A percentile compares a stretch with the other conserved stretches of the same genome.
Evolutionary conservation across 2,329 filamentous ascomycete species (phyloP).

Genomic region (Fusarium zealandicum): DNA sequence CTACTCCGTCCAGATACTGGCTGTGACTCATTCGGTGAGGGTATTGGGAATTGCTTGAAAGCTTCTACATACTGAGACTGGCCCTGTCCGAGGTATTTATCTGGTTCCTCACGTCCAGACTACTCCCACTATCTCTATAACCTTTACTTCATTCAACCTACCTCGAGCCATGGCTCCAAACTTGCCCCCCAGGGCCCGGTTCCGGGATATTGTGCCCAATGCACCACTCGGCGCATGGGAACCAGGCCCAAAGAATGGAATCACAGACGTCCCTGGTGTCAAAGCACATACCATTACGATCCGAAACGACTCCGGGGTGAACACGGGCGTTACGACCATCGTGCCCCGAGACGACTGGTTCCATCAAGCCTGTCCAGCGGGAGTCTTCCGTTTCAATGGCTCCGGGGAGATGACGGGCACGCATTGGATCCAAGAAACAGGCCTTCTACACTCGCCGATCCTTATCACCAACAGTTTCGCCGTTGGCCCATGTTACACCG

Average conservation of each 20-base stretch:
- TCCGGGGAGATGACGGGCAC: constrained; percentile 67
- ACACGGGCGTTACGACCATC: constrained; percentile 56
- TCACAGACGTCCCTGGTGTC: constrained; percentile 55
- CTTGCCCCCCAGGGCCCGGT: not conserved
- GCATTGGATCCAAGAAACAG: constrained; percentile 68
- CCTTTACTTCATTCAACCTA: too few relatives aligned
- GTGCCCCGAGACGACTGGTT: constrained; percentile 48
- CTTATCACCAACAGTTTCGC: constrained; percentile 24
- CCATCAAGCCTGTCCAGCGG: constrained; percentile 54
- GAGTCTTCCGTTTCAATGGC: constrained; percentile 68
- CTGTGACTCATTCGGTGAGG: not conserved
- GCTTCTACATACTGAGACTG: not conserved
- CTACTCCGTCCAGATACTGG: not conserved
- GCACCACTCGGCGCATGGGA: constrained; percentile 51
- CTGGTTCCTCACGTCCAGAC: not conserved
- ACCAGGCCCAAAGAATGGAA: constrained; percentile 53
- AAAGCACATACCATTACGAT: constrained; percentile 53
- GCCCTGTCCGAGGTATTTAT: not conserved
- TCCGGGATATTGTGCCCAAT: constrained; percentile 52
- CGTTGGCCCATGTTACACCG: constrained; percentile 52
- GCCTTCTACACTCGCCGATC: constrained; percentile 37
- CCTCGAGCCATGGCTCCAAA: not conserved
- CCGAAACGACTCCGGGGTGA: constrained; percentile 44
- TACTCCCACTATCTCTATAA: not conserved
- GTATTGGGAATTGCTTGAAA: not conserved